Base-by-base conservation (phyloP, 2,329 filamentous ascomycete genomes). In the Alternaria postmessia region DNA sequence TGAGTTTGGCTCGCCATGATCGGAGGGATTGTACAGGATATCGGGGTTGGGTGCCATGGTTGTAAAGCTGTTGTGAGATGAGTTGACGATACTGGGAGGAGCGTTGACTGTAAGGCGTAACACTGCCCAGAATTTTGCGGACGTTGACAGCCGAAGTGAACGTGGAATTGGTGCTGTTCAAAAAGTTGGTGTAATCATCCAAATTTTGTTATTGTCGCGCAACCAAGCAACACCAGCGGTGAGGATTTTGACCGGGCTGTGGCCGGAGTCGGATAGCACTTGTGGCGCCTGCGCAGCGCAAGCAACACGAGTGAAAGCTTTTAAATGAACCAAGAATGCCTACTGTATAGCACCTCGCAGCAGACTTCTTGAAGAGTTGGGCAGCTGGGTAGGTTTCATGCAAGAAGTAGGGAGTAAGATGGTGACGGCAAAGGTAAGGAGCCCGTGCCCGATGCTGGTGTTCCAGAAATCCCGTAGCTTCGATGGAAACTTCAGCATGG, bases 401-500 rank as follows among this genome's bases (percentile, higher is more conserved):
- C 57, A 54, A 51, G 39, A 47, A 39, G 46, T 47, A 47, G 38
- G 42, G 20, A 34, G 22, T 30, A 18, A 61, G 38, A 26, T 58
- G 55, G 55, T 58, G 39, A 58, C 41, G 44, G 46, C 52, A 32
- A 49, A 26, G 59, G 49, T 49, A 28, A 42, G 54, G 41, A 60
- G 59, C 55, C 54, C 43, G 59, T 54, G 59, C 59, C 57, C 54
- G 24, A 36, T 49, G 30, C 30, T 51, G 49, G 49, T 51, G 53
- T 60, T 60, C 57, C 54, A 57, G 57, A 60, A 60, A 60, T 57
- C 52, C 53, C 57, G 57, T 60, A 60, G 41, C 39, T 18, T 57
- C 55, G 39, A 46, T 41, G 57, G 53, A 60, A 42, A 47, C 52
- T 30, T 60, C 46, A 60, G 57, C 28, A 60, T 41, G 46, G 46